A percentile compares a stretch with the other conserved stretches of the same genome.
Conservation (phyloP, 1,284 basidiomycete species). For the Omphalotus olearius region DNA sequence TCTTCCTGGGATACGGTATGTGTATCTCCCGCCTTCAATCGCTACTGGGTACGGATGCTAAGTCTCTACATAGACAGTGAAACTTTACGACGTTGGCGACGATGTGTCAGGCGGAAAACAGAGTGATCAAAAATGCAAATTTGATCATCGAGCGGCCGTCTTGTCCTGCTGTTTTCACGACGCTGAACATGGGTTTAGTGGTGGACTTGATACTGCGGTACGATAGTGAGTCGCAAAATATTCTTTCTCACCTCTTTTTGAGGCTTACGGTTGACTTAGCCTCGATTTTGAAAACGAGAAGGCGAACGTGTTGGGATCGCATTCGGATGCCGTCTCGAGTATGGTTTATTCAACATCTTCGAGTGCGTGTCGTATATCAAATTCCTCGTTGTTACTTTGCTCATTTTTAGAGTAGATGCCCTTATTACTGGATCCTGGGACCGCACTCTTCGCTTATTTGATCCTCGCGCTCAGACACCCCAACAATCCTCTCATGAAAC, state of each 20-base stretch:
- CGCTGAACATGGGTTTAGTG: slow-evolving; percentile 63
- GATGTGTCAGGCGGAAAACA: slow-evolving; percentile 28
- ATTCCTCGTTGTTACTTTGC: neutral
- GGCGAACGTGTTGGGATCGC: slow-evolving; percentile 60
- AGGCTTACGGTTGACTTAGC: slow-evolving; percentile 28
- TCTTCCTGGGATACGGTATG: slow-evolving; percentile 88
- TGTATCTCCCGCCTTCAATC: slow-evolving; percentile 14
- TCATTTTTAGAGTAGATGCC: slow-evolving; percentile 41
- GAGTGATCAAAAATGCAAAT: slow-evolving; percentile 68
- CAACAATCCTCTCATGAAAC: slow-evolving; percentile 64
- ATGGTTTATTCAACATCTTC: slow-evolving; percentile 52
- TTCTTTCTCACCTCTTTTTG: slow-evolving; percentile 3
- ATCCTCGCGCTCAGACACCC: slow-evolving; percentile 59
- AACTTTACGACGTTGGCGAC: slow-evolving; percentile 62
- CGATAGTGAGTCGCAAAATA: slow-evolving; percentile 58
- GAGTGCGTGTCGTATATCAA: slow-evolving; percentile 34
- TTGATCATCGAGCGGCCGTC: slow-evolving; percentile 75
- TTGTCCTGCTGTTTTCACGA: slow-evolving; percentile 65
- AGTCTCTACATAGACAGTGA: slow-evolving; percentile 51
- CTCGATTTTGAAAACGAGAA: slow-evolving; percentile 62
- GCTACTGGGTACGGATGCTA: neutral
- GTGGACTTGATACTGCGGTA: slow-evolving; percentile 73
- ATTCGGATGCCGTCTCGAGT: slow-evolving; percentile 61
- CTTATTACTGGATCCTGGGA: slow-evolving; percentile 92
- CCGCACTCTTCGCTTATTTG: slow-evolving; percentile 83